Evolutionary conservation across 2,329 filamentous ascomycete species (phyloP), one percentile per base, ranked within the genome.

Genomic region (Harringtonia lauricola): DNA sequence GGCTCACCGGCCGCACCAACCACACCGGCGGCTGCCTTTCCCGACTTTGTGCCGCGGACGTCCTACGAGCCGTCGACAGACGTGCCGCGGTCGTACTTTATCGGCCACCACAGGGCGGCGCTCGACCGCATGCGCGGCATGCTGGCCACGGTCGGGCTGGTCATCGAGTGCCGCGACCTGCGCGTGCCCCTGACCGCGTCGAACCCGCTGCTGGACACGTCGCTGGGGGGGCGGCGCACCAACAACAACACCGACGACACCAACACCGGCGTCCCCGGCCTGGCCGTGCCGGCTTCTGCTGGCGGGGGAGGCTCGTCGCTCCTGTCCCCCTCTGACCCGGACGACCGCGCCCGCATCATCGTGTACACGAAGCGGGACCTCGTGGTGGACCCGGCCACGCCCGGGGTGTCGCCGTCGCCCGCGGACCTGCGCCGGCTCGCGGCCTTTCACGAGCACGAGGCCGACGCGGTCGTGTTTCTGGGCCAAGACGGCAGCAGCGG

Each of bases 121-220:
- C 71, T 95, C 28, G 70, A 74, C 39, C 83, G 85, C 59, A 95
- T 96, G 82, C 85, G 86, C 59, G 76, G 76, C 33, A 73, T 85
- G 58, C 74, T 98, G 39, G 79, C 81, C 24, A 80, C 79, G 49
- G 85, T 95, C 55, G 84, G 89, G 56, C 79, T 96, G 36, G 79
- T 98, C 43, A 77, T 98, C 57, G 92, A 98, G 67, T 95, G 89
- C 61, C 85, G 92, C 57, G 92, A 98, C 67, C 88, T 88, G 59
- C 82, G 92, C 39, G 81, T 95, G 0, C 92, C 92, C 0, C 66
- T 96, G 10, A 89, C 88, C 1, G 92, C 86, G 3, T 79, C 86
- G 52, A 98, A 98, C 58, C 90, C 89, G 0, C 66, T 89, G 37
- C 90, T 98, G 53, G 90, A 96, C 58, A 72, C 80, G 49, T 74